Percentiles rank a stretch among this genome's conserved stretches.
phyloP scores from a whole-genome alignment of 2,329 filamentous ascomycete species.

The Lachnellula suecica region DNA sequence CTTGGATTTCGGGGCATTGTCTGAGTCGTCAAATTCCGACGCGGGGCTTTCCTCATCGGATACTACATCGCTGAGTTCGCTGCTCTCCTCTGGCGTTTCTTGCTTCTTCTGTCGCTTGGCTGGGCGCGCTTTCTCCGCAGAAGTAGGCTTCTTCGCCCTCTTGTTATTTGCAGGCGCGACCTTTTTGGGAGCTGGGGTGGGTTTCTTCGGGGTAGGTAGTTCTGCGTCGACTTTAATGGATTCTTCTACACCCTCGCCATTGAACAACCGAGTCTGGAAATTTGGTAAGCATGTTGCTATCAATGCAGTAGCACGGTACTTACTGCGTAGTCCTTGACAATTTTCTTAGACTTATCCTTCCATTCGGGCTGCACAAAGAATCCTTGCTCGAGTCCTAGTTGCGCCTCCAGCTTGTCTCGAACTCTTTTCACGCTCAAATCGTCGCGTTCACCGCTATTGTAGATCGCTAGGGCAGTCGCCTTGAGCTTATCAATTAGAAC shows the following conservation, averaged over 20 bases:
- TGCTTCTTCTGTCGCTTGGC: constrained; percentile 25
- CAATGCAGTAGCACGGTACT: constrained; percentile 20
- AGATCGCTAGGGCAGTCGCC: not conserved
- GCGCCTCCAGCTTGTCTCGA: constrained; percentile 49
- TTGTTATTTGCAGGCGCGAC: constrained; percentile 45
- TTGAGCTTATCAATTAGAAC: constrained; percentile 5
- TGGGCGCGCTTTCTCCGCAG: constrained; percentile 37
- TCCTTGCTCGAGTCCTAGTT: constrained; percentile 46
- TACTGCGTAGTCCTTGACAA: constrained; percentile 54
- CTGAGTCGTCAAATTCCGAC: constrained; percentile 17
- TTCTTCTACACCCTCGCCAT: constrained; percentile 4
- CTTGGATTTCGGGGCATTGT: constrained; percentile 27
- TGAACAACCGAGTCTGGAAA: not conserved
- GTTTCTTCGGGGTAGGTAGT: constrained; percentile 6
- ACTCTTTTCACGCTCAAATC: constrained; percentile 55
- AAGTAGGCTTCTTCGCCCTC: constrained; percentile 34
- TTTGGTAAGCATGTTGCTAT: not conserved
- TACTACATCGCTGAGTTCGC: constrained; percentile 14
- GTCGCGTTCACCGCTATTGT: constrained; percentile 27
- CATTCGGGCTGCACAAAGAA: constrained; percentile 51
- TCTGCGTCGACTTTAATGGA: constrained; percentile 7
- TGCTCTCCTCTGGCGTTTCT: constrained; percentile 9
- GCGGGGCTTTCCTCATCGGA: constrained; percentile 11
- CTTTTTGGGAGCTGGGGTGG: constrained; percentile 4
- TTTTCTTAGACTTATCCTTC: constrained; percentile 55